Evolutionary conservation across 768 basidiomycete species (phyloP).

Genomic region (Botryobasidium botryosum): DNA sequence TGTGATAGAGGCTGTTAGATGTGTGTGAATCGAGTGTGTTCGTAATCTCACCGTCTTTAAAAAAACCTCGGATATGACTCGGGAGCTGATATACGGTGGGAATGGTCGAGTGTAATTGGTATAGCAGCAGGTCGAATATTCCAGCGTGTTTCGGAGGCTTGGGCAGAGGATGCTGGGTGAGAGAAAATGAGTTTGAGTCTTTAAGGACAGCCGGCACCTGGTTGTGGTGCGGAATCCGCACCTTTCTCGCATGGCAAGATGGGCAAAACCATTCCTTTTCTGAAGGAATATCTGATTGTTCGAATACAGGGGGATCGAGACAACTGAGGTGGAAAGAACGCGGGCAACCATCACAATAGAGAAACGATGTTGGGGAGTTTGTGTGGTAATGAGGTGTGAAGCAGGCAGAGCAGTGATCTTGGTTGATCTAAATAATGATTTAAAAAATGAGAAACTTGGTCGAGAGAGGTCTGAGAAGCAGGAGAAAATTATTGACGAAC

Average conservation of each 20-base stretch:
- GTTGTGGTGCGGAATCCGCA: constrained; percentile 21
- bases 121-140: constrained; percentile 37
- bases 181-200: constrained; percentile 48
- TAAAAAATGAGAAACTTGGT: too few species aligned
- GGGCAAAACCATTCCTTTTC: constrained; percentile 66
- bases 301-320: constrained; percentile 78
- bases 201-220: constrained; percentile 32
- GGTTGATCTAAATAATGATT: constrained; percentile 9
- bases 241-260: constrained; percentile 48
- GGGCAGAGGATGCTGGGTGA: constrained; percentile 18
- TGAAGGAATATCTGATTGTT: constrained; percentile 71
- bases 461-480: too few species aligned
- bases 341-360: constrained; percentile 97
- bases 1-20: too few species aligned
- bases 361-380: constrained; percentile 24
- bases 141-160: background rate
- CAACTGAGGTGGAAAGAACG: constrained; percentile 93
- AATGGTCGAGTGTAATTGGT: constrained; percentile 46
- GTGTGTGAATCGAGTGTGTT: too few species aligned
- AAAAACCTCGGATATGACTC: constrained; percentile 63
- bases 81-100: constrained; percentile 79
- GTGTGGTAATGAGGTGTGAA: constrained; percentile 1
- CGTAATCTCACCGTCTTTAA: constrained; percentile 57
- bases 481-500: background rate
- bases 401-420: constrained; percentile 7